phyloP scores from a whole-genome alignment of 202 grass and related monocot genomes.

The Miscanthus sacchariflorus region DNA sequence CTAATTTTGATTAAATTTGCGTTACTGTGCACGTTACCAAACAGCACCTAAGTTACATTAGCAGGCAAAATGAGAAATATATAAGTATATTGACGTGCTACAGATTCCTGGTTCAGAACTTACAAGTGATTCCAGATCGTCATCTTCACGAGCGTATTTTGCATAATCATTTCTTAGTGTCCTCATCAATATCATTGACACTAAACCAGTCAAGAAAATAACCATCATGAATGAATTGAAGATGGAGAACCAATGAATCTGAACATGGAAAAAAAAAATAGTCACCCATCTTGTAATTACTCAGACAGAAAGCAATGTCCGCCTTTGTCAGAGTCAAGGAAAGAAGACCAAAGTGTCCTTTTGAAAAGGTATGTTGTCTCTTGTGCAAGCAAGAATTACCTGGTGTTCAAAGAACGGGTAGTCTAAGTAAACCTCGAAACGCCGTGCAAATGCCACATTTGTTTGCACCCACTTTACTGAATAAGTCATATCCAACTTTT shows the following conservation, averaged over 20 bases:
- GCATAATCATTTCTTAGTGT: conserved; percentile 99
- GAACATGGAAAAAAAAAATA: conserved; percentile 34
- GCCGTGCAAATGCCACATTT: conserved; percentile 85
- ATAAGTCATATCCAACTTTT: conserved; percentile 92
- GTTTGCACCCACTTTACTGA: conserved; percentile 88
- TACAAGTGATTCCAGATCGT: conserved; percentile 94
- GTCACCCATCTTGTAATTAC: conserved; percentile 21
- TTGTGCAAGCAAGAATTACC: conserved; percentile 57
- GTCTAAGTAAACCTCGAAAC: conserved; percentile 99
- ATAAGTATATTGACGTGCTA: conserved; percentile 17
- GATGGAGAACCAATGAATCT: conserved; percentile 99
- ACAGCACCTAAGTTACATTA: not conserved
- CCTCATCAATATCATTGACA: conserved; percentile 99
- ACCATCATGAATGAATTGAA: conserved; percentile 99
- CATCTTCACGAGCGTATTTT: conserved; percentile 98
- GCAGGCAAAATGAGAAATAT: not conserved
- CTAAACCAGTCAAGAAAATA: conserved; percentile 96
- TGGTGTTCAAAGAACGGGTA: conserved; percentile 99
- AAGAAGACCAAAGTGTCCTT: conserved; percentile 6
- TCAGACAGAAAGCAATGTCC: conserved; percentile 37
- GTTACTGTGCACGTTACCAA: no score
- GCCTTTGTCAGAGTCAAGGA: conserved; percentile 17
- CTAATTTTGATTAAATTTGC: no score
- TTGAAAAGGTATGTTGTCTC: conserved; percentile 15
- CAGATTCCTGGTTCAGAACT: conserved; percentile 37